Base-by-base conservation (phyloP, 164 flowering plant species). In the Vitis labrusca region DNA sequence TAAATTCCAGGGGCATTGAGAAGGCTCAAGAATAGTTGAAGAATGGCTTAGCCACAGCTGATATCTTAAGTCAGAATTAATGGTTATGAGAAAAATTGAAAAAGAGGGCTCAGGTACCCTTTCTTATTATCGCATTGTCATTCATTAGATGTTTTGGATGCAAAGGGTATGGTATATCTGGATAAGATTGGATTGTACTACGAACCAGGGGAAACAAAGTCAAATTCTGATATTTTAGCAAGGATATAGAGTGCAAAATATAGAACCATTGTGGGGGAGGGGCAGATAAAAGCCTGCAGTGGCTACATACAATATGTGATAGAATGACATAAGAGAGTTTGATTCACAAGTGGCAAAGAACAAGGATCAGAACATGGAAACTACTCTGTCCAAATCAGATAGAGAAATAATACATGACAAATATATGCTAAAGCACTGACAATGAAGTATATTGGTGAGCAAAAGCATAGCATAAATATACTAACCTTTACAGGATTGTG, bases 401-500 rank as follows among this genome's bases (percentile, higher is more conserved):
- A 32, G 64, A 61, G 50, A 2, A 56, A 27, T 27, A 60, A 32
- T 60, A 11, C 1, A 12, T 60, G 15, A 60, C 16, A 30, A 11
- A 48, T 32, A 14, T 16, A 30, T 60, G 49, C 8, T 13, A 60
- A 30, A 60, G 10, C 16, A 30, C 15, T 32, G 48, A 58, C 1
- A 58, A 19, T 16, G 50, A n/a, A 13, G 12, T 0, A 61, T 23
- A 29, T 37, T 30, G 59, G 8, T 60, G 9, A 63, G 29, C 17
- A 37, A 52, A 30, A 19, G 44, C 1, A 37, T 2, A 27, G 44
- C 55, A 9, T 7, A 50, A 8, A 66, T 9, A 58, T 9, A 68
- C 54, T 30, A 63, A 85, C 94, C 88, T 94, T 94, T 50, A 94
- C 97, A 69, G 98, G 97, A 72, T 92, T 94, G 82, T 86, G 76